Percentiles rank a stretch among this genome's conserved stretches.
phyloP scores from a whole-genome alignment of 805 yeast species.

The Tetrapisispora namnaoensis region DNA sequence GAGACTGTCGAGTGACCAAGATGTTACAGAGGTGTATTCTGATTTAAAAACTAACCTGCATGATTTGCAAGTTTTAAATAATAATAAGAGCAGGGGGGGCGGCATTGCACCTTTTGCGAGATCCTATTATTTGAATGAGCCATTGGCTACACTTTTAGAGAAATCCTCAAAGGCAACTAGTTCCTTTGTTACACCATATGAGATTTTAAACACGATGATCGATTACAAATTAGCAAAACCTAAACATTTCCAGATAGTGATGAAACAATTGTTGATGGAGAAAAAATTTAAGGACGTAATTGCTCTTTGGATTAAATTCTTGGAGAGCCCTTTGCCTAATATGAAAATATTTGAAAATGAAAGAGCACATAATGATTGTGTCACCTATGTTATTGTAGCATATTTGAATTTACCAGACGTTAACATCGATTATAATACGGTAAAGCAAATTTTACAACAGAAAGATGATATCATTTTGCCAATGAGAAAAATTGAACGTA shows the following conservation, averaged over 20 bases:
- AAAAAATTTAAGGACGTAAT: slow-evolving; percentile 21
- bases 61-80: neutral
- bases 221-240: slow-evolving; percentile 21
- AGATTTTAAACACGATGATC: slow-evolving; percentile 18
- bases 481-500: slow-evolving; percentile 5
- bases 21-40: neutral
- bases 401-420: slow-evolving; percentile 19
- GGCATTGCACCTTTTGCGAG: slow-evolving; percentile 1
- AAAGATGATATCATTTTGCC: slow-evolving; percentile 8
- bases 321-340: slow-evolving; percentile 14
- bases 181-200: slow-evolving; percentile 16
- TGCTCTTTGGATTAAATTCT: slow-evolving; percentile 26
- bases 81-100: no score
- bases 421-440: slow-evolving; percentile 12
- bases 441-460: slow-evolving; percentile 19
- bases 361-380: slow-evolving; percentile 14
- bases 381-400: slow-evolving; percentile 18
- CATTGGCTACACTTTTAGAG: slow-evolving; percentile 9
- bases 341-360: slow-evolving; percentile 5
- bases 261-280: slow-evolving; percentile 13
- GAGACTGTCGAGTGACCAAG: neutral
- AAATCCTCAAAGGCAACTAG: slow-evolving; percentile 6
- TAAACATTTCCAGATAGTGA: slow-evolving; percentile 21
- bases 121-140: slow-evolving; percentile 15
- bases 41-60: neutral